Conservation (phyloP, 1,139 yeast species). For the Diutina scorzettiae region DNA sequence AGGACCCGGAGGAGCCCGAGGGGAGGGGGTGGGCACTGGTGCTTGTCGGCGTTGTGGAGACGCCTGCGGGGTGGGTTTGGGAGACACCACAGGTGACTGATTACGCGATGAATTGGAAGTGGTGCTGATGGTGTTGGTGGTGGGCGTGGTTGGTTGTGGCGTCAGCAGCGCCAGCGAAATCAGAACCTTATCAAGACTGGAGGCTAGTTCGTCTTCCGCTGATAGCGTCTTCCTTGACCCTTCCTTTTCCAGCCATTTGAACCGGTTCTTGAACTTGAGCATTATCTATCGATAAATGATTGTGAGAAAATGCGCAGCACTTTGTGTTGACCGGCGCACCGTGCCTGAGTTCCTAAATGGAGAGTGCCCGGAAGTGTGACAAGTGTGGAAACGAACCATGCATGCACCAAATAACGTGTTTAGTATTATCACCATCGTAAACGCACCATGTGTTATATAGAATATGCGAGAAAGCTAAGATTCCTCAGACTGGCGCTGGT, state of each 20-base stretch:
- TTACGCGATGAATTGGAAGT: neutral
- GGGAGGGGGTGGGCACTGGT: neutral
- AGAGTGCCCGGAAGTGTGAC: too few relatives aligned
- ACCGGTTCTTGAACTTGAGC: conserved; percentile 6
- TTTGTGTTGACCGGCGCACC: too few relatives aligned
- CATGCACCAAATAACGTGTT: too few relatives aligned
- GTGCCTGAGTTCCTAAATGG: too few relatives aligned
- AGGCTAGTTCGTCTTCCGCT: conserved; percentile 1
- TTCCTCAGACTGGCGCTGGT: too few relatives aligned
- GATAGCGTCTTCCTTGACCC: conserved; percentile 4
- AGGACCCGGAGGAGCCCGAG: neutral
- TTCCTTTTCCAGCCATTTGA: conserved; percentile 5
- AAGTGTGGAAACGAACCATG: too few relatives aligned
- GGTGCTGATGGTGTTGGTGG: neutral
- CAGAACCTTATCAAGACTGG: neutral
- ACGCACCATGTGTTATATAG: too few relatives aligned
- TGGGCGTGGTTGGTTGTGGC: neutral
- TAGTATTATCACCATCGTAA: too few relatives aligned
- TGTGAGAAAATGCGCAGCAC: neutral
- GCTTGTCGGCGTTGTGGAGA: neutral
- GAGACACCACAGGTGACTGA: neutral
- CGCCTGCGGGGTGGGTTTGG: neutral
- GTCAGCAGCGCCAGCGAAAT: neutral
- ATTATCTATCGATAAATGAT: neutral
- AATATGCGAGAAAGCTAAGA: too few relatives aligned